Conservation (phyloP, 1,284 basidiomycete species). For the Rhodotorula glutinis region DNA sequence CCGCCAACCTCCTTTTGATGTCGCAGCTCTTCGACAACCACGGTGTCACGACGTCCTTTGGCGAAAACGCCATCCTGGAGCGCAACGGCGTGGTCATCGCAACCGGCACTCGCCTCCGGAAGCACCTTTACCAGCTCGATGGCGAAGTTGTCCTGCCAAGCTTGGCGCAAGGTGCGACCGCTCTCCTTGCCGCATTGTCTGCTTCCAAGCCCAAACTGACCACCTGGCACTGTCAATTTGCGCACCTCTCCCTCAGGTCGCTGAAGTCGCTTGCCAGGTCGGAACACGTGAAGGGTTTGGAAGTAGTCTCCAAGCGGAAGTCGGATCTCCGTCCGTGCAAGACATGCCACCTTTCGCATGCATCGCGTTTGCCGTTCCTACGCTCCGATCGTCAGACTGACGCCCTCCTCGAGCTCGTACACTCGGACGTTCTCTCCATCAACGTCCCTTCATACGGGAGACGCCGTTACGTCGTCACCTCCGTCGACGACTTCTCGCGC, state of each 20-base stretch:
- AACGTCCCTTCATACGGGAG: slow-evolving; percentile 42
- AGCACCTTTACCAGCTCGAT: slow-evolving; percentile 1
- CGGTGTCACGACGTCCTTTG: neutral
- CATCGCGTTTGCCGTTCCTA: slow-evolving; percentile 15
- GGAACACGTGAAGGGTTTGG: neutral
- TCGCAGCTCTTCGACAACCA: neutral
- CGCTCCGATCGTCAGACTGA: neutral
- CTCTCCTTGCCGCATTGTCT: neutral
- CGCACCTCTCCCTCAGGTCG: neutral
- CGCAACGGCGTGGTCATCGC: neutral
- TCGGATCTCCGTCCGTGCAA: neutral
- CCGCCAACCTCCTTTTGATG: neutral
- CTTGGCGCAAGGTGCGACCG: neutral
- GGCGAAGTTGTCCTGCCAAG: neutral
- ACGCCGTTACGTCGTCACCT: slow-evolving; percentile 48
- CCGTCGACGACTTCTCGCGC: slow-evolving; percentile 47
- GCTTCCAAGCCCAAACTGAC: neutral
- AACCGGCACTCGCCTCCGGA: neutral
- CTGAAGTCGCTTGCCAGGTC: neutral
- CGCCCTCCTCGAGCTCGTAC: slow-evolving; percentile 42
- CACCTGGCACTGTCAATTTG: slow-evolving; percentile 5
- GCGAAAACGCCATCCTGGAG: neutral
- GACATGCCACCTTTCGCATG: neutral
- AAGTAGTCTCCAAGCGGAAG: neutral
- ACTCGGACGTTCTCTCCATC: slow-evolving; percentile 50